Evolutionary conservation across 352 stramenopile species (phyloP).

Genomic region (Phytophthora syringae): DNA sequence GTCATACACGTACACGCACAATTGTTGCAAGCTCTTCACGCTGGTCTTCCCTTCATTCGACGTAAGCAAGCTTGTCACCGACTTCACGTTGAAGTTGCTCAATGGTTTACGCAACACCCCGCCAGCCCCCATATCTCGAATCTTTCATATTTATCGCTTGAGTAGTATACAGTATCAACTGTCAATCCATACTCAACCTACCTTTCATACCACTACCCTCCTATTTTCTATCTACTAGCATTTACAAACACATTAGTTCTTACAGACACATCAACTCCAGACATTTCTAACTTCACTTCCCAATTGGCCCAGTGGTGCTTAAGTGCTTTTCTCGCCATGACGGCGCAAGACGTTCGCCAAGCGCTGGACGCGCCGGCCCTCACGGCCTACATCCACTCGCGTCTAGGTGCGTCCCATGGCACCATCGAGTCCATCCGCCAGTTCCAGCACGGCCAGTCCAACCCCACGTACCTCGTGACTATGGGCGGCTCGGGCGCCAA

Average conservation of each 20-base stretch:
- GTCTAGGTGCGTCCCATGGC: conserved; percentile 59
- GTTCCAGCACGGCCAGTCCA: conserved; percentile 89
- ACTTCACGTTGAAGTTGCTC: conserved; percentile 32
- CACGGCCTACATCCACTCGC: conserved; percentile 54
- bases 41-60: conserved; percentile 18
- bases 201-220: neutral
- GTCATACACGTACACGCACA: too few species aligned
- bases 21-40: neutral
- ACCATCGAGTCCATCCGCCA: conserved; percentile 68
- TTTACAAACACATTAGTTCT: neutral
- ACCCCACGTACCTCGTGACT: conserved; percentile 86
- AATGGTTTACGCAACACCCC: conserved; percentile 30
- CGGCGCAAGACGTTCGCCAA: conserved; percentile 59
- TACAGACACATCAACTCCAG: neutral
- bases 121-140: neutral
- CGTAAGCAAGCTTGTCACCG: conserved; percentile 13
- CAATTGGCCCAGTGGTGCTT: conserved; percentile 9
- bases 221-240: neutral
- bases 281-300: conserved; percentile 21
- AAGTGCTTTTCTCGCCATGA: conserved; percentile 33
- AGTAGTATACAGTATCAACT: neutral
- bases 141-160: neutral
- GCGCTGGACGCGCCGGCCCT: conserved; percentile 60
- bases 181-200: neutral
- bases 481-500: conserved; percentile 59